phyloP scores from a whole-genome alignment of 2,329 filamentous ascomycete species.

The Diaporthe eres region DNA sequence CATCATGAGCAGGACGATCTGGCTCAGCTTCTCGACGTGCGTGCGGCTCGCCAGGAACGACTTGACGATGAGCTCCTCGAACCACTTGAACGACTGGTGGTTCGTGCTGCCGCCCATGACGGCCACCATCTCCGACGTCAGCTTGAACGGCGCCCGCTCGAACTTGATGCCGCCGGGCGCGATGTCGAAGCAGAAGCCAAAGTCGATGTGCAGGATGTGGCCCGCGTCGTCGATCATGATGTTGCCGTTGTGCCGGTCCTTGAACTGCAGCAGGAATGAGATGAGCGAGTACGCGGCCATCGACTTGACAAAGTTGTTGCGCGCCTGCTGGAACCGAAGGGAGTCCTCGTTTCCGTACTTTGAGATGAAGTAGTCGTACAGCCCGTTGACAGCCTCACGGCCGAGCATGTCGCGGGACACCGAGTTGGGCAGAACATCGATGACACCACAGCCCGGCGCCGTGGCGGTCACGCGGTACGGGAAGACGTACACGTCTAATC shows the following conservation, averaged over 20 bases:
- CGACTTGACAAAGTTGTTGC: conserved; percentile 98
- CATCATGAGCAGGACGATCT: conserved; percentile 95
- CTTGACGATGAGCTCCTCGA: conserved; percentile 97
- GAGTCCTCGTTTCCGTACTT: conserved; percentile 98
- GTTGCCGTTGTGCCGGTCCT: conserved; percentile 98
- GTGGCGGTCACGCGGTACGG: conserved; percentile 98
- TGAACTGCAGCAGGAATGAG: conserved; percentile 97
- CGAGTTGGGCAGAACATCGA: conserved; percentile 97
- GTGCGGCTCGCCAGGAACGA: conserved; percentile 90
- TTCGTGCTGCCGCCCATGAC: conserved; percentile 93
- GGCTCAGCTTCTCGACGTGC: conserved; percentile 88
- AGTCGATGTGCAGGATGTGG: conserved; percentile 98
- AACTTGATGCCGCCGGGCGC: conserved; percentile 97
- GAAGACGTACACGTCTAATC: conserved; percentile 96
- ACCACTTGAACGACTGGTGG: conserved; percentile 93
- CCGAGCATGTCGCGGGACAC: conserved; percentile 99
- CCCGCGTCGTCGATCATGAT: conserved; percentile 99
- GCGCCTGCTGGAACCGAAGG: conserved; percentile 92
- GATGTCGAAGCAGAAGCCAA: conserved; percentile 99
- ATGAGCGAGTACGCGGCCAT: conserved; percentile 99
- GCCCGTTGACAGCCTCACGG: conserved; percentile 95
- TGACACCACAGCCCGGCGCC: conserved; percentile 96
- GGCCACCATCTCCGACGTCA: conserved; percentile 97
- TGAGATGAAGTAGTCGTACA: conserved; percentile 98
- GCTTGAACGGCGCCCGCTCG: conserved; percentile 97